Evolutionary conservation across 148 eudicot genomes (phyloP), one percentile per base, ranked within the genome.

Genomic region (Persicaria maculosa): DNA sequence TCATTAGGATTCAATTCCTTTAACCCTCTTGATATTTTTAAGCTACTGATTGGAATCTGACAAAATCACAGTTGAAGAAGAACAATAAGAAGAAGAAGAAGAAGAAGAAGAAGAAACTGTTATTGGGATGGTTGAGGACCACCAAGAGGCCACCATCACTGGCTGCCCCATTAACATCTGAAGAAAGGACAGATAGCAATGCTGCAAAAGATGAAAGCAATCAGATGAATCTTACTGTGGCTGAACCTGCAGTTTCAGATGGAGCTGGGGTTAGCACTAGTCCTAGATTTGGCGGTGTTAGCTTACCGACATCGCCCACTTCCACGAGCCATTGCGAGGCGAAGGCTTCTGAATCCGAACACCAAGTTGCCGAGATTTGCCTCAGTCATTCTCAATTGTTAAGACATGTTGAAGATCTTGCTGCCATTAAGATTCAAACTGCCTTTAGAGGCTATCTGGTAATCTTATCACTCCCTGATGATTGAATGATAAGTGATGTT

Each of bases 401-500:
- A 8, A 25, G 43, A 45, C 73, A 62, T 31, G 72, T 53, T 4
- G 46, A 74, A 62, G 77, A 54, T 73, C 43, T 75, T 46, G 90
- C 96, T 46, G 91, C 88, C 47, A 88, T 68, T 53, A 88, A 75
- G 82, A 90, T 92, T 79, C 97, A 92, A 80, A 81, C 93, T 44
- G 86, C 83, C 20, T 92, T 85, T 74, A 83, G 97, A 9, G 85
- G 86, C 62, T 84, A 80, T 83, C 88, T 92, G 36, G 97, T 92
- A 81, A 12, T 22, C 16, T 47, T 44, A n/a, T 47, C 6, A 20
- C 74, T 47, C 6, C 3, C 15, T 19, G 15, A 16, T 62, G 17
- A 15, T 8, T 15, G 68, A 17, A 16, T 62, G 9, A 16, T 62
- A 62, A 62, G 16, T 22, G 6, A 47, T 62, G 11, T 62, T 8